phyloP scores from a whole-genome alignment of 2,329 filamentous ascomycete genomes.

The Trichoderma guizhouense region DNA sequence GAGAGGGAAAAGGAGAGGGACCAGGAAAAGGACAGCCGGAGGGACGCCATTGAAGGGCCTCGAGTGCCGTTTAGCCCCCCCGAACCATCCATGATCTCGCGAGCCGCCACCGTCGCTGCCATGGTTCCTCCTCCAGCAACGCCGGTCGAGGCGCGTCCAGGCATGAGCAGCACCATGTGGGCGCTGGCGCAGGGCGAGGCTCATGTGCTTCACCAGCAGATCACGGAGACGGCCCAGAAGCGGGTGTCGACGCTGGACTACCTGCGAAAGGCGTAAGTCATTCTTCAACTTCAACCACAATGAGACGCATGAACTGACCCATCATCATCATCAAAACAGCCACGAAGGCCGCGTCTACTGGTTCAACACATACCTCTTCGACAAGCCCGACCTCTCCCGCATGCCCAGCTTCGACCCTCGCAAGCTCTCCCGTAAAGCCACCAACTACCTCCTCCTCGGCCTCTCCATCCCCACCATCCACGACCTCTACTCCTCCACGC shows the following conservation, averaged over 20 bases:
- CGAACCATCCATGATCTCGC: slow-evolving; percentile 15
- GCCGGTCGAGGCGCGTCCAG: slow-evolving; percentile 9
- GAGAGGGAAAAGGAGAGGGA: slow-evolving; percentile 2
- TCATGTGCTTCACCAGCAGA: slow-evolving; percentile 54
- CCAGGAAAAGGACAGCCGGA: slow-evolving; percentile 21
- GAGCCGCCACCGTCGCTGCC: slow-evolving; percentile 15
- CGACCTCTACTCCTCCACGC: slow-evolving; percentile 76
- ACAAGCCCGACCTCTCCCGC: slow-evolving; percentile 71
- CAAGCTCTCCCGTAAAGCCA: slow-evolving; percentile 84
- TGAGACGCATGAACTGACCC: neutral
- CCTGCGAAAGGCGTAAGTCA: slow-evolving; percentile 76
- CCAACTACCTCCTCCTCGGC: slow-evolving; percentile 89
- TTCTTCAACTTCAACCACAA: neutral
- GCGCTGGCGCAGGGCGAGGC: slow-evolving; percentile 42
- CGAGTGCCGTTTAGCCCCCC: slow-evolving; percentile 21
- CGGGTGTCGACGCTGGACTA: slow-evolving; percentile 93
- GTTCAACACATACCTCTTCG: slow-evolving; percentile 96
- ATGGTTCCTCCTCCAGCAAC: slow-evolving; percentile 24
- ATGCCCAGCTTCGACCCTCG: slow-evolving; percentile 83
- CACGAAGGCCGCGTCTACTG: slow-evolving; percentile 95
- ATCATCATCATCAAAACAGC: slow-evolving; percentile 40
- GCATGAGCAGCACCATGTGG: slow-evolving; percentile 24
- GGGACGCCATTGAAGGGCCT: slow-evolving; percentile 27
- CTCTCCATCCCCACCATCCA: slow-evolving; percentile 86
- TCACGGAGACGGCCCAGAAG: slow-evolving; percentile 86